A percentile compares a stretch with the other conserved stretches of the same genome.
These are phyloP conservation scores for Clarireedia sp. DNA, from an alignment of 2,329 filamentous ascomycete genomes.

Conservation along the genomic window DNA sequence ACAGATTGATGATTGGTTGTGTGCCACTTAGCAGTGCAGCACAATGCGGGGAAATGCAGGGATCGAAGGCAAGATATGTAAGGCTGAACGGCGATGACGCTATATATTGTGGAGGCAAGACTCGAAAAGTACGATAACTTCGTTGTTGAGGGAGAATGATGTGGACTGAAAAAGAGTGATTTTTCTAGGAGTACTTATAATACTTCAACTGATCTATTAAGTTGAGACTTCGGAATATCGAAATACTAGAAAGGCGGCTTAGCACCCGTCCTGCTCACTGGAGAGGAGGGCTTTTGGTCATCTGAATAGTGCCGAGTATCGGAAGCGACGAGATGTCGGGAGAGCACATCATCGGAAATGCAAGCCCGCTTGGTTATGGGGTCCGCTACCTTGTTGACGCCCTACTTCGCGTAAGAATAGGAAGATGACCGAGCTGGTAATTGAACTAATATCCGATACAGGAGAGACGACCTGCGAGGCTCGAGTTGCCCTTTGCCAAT, in stretches of 20 bases:
- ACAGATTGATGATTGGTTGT: constrained; percentile 12
- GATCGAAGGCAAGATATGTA: neutral
- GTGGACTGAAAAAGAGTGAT: no score
- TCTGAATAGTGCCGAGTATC: neutral
- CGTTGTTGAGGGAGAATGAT: neutral
- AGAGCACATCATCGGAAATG: neutral
- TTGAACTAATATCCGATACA: neutral
- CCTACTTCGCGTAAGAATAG: neutral
- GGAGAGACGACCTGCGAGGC: neutral
- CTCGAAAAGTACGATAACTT: neutral
- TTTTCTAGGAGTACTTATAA: no score
- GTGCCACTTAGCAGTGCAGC: neutral
- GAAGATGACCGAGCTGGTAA: neutral
- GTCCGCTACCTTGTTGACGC: neutral
- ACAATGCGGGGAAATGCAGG: neutral
- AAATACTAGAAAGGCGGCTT: neutral
- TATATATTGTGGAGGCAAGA: neutral
- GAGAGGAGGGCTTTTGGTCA: neutral
- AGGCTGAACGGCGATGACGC: neutral
- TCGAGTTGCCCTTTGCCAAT: neutral
- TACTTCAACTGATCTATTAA: neutral
- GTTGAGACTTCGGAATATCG: neutral
- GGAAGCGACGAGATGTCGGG: neutral
- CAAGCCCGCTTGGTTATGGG: neutral
- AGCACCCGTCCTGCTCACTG: neutral